Base-by-base conservation (phyloP, 768 basidiomycete genomes). In the Trametes cingulata region DNA sequence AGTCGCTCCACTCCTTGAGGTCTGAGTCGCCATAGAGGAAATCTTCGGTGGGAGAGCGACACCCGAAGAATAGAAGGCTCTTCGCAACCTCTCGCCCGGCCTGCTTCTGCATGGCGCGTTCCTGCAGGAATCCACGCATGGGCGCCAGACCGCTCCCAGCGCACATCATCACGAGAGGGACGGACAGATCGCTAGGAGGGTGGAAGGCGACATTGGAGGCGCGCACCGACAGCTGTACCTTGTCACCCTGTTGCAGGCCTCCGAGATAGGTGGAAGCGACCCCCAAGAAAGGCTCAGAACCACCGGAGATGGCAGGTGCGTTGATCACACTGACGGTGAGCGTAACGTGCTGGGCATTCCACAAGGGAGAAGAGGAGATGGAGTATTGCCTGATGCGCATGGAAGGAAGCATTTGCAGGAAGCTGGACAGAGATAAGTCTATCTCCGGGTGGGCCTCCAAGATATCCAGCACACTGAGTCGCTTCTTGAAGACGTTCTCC, bases 351-450 rank as follows among this genome's bases (percentile, higher is more conserved):
- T 67, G 58, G 1, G 81, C 71, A 57, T 79, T 73, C 72, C 74
- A 75, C 10, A 82, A 69, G 5, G 80, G 80, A 1, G 79, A 81
- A 1, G 79, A 80, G 3, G 81, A 81, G 63, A 81, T 82, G n/a
- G 79, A 81, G 69, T 82, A 81, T 65, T 82, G 80, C 8, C 80
- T 70, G 48, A 80, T 71, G 50, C 80, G 78, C 77, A 82, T 82
- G 15, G 78, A 67, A 8, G 78, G 80, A 8, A 82, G 73, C 65
- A 78, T 69, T 12, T 67, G 67, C 22, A 82, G 65, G 72, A 78
- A 80, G 2, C 70, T 63, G 15, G 67, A 66, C n/a, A 81, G 68
- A 12, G 76, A 63, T n/a, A 80, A 62, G 14, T 72, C 59, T 58
- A 82, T 72, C 51, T 72, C 65, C 1, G 71, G 64, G 64, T 76